Evolutionary conservation across 1,284 basidiomycete species (phyloP), one percentile per base, ranked within the genome.

Genomic region (Pholiota adiposa): DNA sequence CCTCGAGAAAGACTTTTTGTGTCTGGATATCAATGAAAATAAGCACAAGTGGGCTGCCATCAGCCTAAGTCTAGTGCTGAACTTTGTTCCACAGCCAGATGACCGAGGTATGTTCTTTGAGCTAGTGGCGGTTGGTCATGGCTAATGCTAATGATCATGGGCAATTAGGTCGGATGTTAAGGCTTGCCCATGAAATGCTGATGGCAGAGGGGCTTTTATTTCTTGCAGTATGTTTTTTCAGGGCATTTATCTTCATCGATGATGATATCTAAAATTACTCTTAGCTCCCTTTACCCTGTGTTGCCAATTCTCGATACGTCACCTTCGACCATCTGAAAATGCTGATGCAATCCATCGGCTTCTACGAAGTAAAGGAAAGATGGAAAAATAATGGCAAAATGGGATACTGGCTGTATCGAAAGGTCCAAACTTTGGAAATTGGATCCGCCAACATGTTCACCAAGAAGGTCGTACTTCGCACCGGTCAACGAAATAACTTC

Each of bases 31-130:
- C 59, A 70, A 67, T 0, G 73, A 81, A 58, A 76, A 88, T 64
- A 69, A 72, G 1, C 76, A 73, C 56, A 79, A 77, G 65, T 96
- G 93, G 87, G 89, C 93, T 67, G 67, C 88, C 19, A 83, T 96
- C 60, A 94, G 92, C 70, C 83, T 94, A 29, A 94, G 92, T 68
- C 76, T 96, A 29, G 94, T 96, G 3, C 73, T 96, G 2, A 96
- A 96, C 69, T 96, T 95, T 70, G 92, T 94, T 0, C 88, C 91
- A n/a, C 83, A 87, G 31, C 77, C 89, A 0, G 76, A 77, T 54
- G 86, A 93, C 57, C 76, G 94, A 86, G 94, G 93, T 92, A 62
- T 56, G 77, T 62, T 4, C 40, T 25, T 4, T n/a, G n/a, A n/a
- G n/a, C n/a, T n/a, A n/a, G n/a, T n/a, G n/a, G n/a, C n/a, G n/a